These are phyloP conservation scores for Nitzschia palea DNA, from an alignment of 108 stramenopile genomes.

Conservation along the genomic window DNA sequence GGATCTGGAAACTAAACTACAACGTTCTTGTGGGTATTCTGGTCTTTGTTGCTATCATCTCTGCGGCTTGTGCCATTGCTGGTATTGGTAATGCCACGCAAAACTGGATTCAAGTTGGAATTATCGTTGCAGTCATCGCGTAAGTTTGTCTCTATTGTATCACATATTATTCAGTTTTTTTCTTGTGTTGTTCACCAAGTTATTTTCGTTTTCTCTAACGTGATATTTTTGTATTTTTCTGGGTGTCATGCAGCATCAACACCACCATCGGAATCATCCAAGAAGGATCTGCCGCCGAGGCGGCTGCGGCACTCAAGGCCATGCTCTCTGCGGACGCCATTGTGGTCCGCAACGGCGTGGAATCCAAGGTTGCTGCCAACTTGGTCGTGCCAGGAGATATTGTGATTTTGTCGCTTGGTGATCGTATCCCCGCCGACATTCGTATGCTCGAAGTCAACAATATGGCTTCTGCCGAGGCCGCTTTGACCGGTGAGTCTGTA, in stretches of 20 bases:
- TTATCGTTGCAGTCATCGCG: constrained; percentile 66
- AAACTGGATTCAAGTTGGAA: constrained; percentile 65
- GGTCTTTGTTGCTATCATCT: constrained; percentile 69
- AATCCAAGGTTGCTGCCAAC: constrained; percentile 59
- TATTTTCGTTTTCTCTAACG: background rate
- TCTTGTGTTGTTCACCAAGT: too few relatives aligned
- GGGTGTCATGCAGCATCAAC: constrained; percentile 71
- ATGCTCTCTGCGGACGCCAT: constrained; percentile 78
- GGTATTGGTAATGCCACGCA: constrained; percentile 42
- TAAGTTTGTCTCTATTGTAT: constrained; percentile 20
- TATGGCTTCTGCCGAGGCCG: constrained; percentile 82
- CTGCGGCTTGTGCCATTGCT: constrained; percentile 50
- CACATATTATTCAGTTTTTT: background rate
- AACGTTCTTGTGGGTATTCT: constrained; percentile 81
- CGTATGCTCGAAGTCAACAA: constrained; percentile 77
- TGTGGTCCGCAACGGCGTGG: constrained; percentile 69
- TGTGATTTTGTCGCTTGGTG: constrained; percentile 69
- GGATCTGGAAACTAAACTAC: constrained; percentile 73
- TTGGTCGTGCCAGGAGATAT: constrained; percentile 81
- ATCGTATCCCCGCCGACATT: constrained; percentile 88
- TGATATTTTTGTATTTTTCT: background rate
- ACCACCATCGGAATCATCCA: constrained; percentile 82
- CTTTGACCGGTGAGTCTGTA: constrained; percentile 91
- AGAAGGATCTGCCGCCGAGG: constrained; percentile 80
- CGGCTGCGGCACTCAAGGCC: constrained; percentile 78